Evolutionary conservation across 176 grass and related monocot species (phyloP).

Genomic region (Themeda triandra): DNA sequence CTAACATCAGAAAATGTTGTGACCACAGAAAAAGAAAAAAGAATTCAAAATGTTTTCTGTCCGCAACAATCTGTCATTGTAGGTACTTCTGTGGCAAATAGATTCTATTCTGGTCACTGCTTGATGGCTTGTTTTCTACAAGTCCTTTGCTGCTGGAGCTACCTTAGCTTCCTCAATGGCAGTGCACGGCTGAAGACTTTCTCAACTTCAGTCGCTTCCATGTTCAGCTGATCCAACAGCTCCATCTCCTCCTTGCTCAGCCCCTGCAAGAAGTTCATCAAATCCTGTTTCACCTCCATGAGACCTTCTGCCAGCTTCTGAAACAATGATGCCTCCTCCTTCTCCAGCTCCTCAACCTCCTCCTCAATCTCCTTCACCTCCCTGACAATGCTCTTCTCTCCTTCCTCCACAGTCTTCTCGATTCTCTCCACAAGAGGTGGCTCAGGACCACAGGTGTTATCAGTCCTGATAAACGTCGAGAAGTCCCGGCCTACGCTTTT

Average conservation of each 20-base stretch:
- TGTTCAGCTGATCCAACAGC: slow-evolving; percentile 74
- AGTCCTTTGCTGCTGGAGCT: slow-evolving; percentile 19
- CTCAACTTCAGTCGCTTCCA: slow-evolving; percentile 87
- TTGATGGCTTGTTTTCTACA: slow-evolving; percentile 9
- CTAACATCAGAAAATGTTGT: not conserved
- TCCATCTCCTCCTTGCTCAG: slow-evolving; percentile 91
- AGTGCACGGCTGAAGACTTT: slow-evolving; percentile 67
- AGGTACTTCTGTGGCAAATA: slow-evolving; percentile 14
- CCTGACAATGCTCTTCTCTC: slow-evolving; percentile 67
- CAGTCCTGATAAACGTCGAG: slow-evolving; percentile 67
- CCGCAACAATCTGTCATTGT: slow-evolving; percentile 28
- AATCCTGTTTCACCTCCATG: slow-evolving; percentile 55
- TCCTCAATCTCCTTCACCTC: slow-evolving; percentile 80
- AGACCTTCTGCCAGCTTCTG: slow-evolving; percentile 66
- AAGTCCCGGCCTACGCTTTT: slow-evolving; percentile 70
- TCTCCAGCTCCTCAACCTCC: slow-evolving; percentile 75
- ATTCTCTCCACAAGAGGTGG: slow-evolving; percentile 83
- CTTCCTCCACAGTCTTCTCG: slow-evolving; percentile 77
- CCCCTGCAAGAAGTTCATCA: slow-evolving; percentile 70
- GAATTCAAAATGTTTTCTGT: slow-evolving; percentile 26
- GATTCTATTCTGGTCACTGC: not conserved
- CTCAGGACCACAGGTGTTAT: slow-evolving; percentile 90
- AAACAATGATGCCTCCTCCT: slow-evolving; percentile 63
- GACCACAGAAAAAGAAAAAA: not conserved
- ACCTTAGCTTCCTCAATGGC: slow-evolving; percentile 87